Base-by-base conservation (phyloP, 495 filamentous ascomycete genomes). In the Tuber aestivum region DNA sequence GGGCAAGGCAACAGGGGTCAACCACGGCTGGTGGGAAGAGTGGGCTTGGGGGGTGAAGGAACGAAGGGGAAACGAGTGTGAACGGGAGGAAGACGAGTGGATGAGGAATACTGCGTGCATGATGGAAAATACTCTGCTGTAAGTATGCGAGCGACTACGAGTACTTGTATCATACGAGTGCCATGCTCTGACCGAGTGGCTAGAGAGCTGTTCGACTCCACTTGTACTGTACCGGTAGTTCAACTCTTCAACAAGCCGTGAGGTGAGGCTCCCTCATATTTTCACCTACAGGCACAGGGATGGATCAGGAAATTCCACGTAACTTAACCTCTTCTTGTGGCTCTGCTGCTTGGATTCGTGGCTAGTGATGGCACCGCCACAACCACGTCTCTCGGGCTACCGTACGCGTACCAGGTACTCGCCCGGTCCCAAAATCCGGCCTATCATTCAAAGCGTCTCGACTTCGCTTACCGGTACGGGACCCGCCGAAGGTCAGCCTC, bases 1-100 rank as follows among this genome's bases (percentile, higher is more conserved):
- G n/a, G n/a, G n/a, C n/a, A n/a, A n/a, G 45, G 45, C 21, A 56
- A n/a, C 48, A 56, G 48, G 48, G 48, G 56, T 65, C 56, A 65
- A 65, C 56, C 10, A 4, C 56, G 7, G 56, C 56, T 56, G 50
- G 23, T 23, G 50, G 23, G n/a, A 56, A 65, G 48, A 56, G 12
- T 32, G 18, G 32, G 56, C 27, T 32, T n/a, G 20, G 45, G 48
- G 9, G 10, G 56, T 32, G 56, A 65, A 65, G 56, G 56, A 32
- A 56, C 27, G 50, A 27, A n/a, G n/a, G n/a, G 50, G n/a, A 10
- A 50, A 45, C 44, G 48, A 56, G 32, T 61, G n/a, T 32, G 10
- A 61, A 32, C 10, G 18, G 7, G 45, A 50, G 56, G 56, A 65
- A 27, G 18, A 65, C 27, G 12, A 32, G 56, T 32, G 56, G 27